Evolutionary conservation across 78 protist genomes (phyloP).

Genomic region (Speleostelium caveatum): DNA sequence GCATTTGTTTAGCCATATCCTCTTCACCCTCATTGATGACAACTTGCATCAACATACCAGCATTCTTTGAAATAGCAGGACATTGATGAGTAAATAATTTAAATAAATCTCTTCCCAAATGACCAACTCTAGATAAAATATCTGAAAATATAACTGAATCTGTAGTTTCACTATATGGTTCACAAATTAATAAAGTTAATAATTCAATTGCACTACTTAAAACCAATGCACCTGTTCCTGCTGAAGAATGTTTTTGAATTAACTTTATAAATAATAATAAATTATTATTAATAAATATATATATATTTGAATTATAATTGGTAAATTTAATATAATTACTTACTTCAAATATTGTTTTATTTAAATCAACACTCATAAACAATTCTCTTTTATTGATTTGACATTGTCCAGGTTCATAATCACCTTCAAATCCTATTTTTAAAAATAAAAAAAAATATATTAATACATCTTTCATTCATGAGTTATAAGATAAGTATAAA

Average conservation of each 20-base stretch:
- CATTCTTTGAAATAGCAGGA: constrained; percentile 83
- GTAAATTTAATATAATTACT: not conserved
- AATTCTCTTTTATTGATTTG: constrained; percentile 52
- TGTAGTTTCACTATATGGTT: constrained; percentile 91
- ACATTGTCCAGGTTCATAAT: constrained; percentile 55
- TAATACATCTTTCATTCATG: too few species aligned
- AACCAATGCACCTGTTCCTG: constrained; percentile 89
- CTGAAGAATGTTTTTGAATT: constrained; percentile 64
- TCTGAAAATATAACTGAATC: constrained; percentile 78
- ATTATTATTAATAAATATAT: not conserved
- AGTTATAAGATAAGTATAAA: not conserved
- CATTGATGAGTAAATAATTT: constrained; percentile 84
- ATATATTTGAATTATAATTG: not conserved
- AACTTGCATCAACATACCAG: constrained; percentile 89
- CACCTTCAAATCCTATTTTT: constrained; percentile 51
- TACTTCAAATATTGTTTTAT: constrained; percentile 55
- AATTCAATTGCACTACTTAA: constrained; percentile 83
- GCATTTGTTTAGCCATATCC: constrained; percentile 64
- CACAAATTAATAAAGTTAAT: constrained; percentile 84
- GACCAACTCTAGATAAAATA: constrained; percentile 60
- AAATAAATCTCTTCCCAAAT: constrained; percentile 78
- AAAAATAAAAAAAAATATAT: not conserved
- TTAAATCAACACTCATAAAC: constrained; percentile 46
- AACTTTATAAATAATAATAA: not conserved
- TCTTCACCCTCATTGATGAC: constrained; percentile 88